Conservation (phyloP, 2,329 filamentous ascomycete species). For the Westerdykella aurantiaca region DNA sequence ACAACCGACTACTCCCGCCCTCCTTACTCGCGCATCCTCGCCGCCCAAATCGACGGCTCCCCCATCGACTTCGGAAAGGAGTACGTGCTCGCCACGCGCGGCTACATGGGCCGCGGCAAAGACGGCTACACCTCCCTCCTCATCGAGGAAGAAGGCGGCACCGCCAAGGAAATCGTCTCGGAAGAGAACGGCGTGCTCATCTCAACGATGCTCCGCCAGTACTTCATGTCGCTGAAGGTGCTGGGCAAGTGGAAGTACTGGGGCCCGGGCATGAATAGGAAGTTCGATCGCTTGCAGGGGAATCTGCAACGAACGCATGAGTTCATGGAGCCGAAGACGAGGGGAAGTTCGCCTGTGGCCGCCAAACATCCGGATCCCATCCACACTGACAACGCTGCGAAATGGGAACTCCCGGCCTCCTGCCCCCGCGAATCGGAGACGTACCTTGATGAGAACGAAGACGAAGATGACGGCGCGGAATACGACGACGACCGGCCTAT, state of each 20-base stretch:
- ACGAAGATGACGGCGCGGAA: constrained; percentile 37
- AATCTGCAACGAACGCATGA: constrained; percentile 52
- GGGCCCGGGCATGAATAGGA: constrained; percentile 54
- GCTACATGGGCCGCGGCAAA: constrained; percentile 85
- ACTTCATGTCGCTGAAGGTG: constrained; percentile 81
- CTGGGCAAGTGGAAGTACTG: constrained; percentile 74
- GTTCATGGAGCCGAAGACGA: constrained; percentile 35
- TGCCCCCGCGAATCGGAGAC: constrained; percentile 18
- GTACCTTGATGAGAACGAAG: constrained; percentile 33
- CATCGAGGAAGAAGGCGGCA: constrained; percentile 68
- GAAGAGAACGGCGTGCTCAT: constrained; percentile 86
- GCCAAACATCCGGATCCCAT: constrained; percentile 3
- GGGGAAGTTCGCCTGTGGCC: not conserved
- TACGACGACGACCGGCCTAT: constrained; percentile 44
- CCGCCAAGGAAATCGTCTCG: constrained; percentile 69
- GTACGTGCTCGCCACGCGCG: constrained; percentile 72
- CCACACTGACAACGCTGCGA: constrained; percentile 1
- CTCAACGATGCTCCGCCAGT: constrained; percentile 79
- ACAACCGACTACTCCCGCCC: constrained; percentile 61
- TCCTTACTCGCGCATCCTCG: constrained; percentile 57
- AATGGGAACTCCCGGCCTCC: constrained; percentile 1
- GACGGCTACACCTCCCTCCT: constrained; percentile 76
- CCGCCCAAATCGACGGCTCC: constrained; percentile 55
- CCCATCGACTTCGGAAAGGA: constrained; percentile 57
- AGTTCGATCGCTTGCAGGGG: constrained; percentile 63